Conservation (phyloP, 202 grass and related monocot species). For the Schoenoplectus triqueter region DNA sequence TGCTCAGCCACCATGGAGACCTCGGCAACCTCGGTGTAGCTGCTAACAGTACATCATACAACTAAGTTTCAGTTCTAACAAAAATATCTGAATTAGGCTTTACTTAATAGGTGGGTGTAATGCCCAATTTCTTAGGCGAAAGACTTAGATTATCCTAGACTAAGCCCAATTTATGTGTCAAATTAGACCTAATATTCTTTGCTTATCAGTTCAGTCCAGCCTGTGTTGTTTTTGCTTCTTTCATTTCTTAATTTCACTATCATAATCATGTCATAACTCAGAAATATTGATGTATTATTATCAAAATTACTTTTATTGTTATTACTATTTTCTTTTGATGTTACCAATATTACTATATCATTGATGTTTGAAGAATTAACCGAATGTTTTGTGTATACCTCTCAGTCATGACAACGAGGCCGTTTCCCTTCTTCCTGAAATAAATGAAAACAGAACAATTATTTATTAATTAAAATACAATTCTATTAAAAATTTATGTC, state of each 20-base stretch:
- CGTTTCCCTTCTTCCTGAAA: conserved; percentile 64
- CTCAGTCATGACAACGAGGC: conserved; percentile 56
- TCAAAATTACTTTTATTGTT: neutral
- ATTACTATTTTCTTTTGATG: neutral
- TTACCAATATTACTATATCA: too few relatives aligned
- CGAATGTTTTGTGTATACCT: conserved; percentile 37
- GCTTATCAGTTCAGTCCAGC: neutral
- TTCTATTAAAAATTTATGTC: neutral
- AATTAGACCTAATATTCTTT: neutral
- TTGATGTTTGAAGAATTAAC: too few relatives aligned
- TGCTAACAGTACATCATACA: conserved; percentile 21
- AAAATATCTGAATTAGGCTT: neutral
- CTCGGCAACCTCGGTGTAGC: conserved; percentile 37
- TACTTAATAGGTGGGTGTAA: neutral
- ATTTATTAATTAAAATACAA: neutral
- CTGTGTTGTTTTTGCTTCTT: neutral
- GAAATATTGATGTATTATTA: neutral
- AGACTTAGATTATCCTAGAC: too few relatives aligned
- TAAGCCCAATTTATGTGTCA: neutral
- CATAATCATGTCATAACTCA: neutral
- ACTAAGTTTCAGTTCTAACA: neutral
- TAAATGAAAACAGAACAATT: conserved; percentile 15
- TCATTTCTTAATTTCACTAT: neutral
- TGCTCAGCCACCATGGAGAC: conserved; percentile 40
- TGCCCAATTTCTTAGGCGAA: neutral